A percentile compares a stretch with the other conserved stretches of the same genome.
Conservation (phyloP, 164 flowering plant genomes). For the Euptelea pleiosperma region DNA sequence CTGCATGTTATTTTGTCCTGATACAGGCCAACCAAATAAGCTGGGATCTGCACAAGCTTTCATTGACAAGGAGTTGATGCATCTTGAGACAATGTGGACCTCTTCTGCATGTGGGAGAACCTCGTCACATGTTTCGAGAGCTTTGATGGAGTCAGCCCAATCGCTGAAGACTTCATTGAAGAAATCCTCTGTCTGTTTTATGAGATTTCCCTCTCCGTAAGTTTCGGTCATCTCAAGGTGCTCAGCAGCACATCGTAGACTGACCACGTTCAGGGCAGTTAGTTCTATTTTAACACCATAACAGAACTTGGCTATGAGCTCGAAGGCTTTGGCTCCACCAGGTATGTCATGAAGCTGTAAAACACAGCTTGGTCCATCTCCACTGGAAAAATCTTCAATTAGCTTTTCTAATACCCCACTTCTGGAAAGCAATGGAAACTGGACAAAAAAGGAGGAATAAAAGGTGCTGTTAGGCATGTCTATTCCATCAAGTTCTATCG, state of each 20-base stretch:
- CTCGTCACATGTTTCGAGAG: conserved; percentile 66
- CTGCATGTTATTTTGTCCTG: conserved; percentile 17
- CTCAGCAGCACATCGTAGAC: conserved; percentile 69
- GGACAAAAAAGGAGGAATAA: conserved; percentile 8
- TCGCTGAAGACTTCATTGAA: conserved; percentile 46
- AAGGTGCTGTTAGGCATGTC: background rate
- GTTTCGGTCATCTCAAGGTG: conserved; percentile 67
- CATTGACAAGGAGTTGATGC: conserved; percentile 65
- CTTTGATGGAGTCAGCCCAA: conserved; percentile 60
- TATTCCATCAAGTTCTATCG: background rate
- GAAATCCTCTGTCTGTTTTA: conserved; percentile 50
- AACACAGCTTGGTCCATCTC: conserved; percentile 32
- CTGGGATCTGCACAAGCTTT: conserved; percentile 66
- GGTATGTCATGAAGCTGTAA: conserved; percentile 69
- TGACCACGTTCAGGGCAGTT: conserved; percentile 52
- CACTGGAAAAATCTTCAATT: conserved; percentile 32
- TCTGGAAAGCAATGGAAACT: conserved; percentile 75
- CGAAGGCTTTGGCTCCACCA: conserved; percentile 67
- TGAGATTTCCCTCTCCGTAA: conserved; percentile 63
- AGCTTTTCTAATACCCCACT: conserved; percentile 52
- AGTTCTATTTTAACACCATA: conserved; percentile 65
- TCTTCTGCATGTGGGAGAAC: conserved; percentile 58
- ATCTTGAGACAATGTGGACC: conserved; percentile 58
- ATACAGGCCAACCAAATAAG: conserved; percentile 52
- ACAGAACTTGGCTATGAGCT: conserved; percentile 66